phyloP scores from a whole-genome alignment of 2,329 filamentous ascomycete genomes.

The Cephalotrichum gorgonifer region DNA sequence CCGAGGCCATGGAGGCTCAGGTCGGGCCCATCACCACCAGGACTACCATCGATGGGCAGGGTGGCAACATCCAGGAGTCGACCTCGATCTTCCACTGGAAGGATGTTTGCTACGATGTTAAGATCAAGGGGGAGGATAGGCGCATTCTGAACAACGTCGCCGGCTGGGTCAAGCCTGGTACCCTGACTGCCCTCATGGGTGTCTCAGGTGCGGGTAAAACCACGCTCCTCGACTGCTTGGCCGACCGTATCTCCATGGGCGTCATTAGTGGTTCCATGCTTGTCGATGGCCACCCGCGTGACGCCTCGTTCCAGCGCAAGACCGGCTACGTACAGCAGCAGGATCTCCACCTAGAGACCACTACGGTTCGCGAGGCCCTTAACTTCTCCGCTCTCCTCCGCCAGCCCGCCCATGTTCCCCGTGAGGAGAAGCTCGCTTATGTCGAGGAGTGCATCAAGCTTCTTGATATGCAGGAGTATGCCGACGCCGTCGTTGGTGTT shows the following conservation, averaged over 20 bases:
- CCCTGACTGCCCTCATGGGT: constrained; percentile 82
- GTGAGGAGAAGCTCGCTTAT: constrained; percentile 71
- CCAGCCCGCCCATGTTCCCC: constrained; percentile 65
- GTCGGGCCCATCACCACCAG: constrained; percentile 38
- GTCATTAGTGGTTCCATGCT: constrained; percentile 78
- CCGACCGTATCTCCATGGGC: constrained; percentile 79
- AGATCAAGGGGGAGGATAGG: constrained; percentile 67
- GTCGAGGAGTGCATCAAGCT: constrained; percentile 87
- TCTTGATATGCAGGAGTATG: constrained; percentile 81
- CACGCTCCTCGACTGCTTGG: constrained; percentile 76
- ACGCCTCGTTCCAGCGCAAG: constrained; percentile 80
- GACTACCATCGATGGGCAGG: constrained; percentile 22
- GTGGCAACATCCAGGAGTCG: constrained; percentile 38
- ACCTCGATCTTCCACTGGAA: constrained; percentile 80
- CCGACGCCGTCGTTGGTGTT: constrained; percentile 83
- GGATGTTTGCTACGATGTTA: constrained; percentile 65
- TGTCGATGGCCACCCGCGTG: constrained; percentile 54
- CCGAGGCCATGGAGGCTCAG: constrained; percentile 38
- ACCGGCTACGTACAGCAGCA: constrained; percentile 90
- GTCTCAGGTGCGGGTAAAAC: constrained; percentile 92
- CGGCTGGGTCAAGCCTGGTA: constrained; percentile 90
- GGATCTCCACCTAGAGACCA: constrained; percentile 76
- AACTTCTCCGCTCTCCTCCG: constrained; percentile 78
- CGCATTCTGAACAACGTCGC: constrained; percentile 78
- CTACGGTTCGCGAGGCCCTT: constrained; percentile 80